These are phyloP conservation scores for Plasmodium chabaudi DNA, from an alignment of 169 alveolate species.

Conservation along the genomic window DNA sequence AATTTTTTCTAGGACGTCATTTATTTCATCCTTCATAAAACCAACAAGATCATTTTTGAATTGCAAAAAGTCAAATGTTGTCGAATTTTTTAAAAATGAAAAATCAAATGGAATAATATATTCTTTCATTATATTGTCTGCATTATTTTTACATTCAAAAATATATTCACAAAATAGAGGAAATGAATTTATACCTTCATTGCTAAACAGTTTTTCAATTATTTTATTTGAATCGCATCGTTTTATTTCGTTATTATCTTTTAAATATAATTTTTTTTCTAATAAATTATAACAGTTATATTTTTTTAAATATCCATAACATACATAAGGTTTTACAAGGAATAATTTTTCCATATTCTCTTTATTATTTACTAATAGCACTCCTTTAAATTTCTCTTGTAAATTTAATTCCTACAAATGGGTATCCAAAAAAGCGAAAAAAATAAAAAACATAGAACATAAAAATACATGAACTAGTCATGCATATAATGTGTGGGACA, in stretches of 20 bases:
- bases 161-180: slow-evolving; percentile 52
- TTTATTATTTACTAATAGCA: slow-evolving; percentile 26
- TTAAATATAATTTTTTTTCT: slow-evolving; percentile 57
- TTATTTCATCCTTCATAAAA: slow-evolving; percentile 37
- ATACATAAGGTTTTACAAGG: slow-evolving; percentile 38
- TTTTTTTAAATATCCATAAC: slow-evolving; percentile 68
- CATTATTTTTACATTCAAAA: slow-evolving; percentile 58
- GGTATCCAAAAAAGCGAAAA: neutral
- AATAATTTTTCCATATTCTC: slow-evolving; percentile 38
- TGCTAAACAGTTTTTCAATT: slow-evolving; percentile 29
- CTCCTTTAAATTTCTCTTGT: slow-evolving; percentile 12
- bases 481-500: no score
- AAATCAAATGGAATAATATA: slow-evolving; percentile 58
- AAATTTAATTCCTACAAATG: slow-evolving; percentile 21
- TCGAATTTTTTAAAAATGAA: slow-evolving; percentile 26
- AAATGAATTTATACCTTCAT: slow-evolving; percentile 31
- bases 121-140: slow-evolving; percentile 25
- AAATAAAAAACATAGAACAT: neutral
- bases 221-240: slow-evolving; percentile 41
- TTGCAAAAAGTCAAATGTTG: slow-evolving; percentile 47
- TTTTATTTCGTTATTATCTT: slow-evolving; percentile 41
- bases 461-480: neutral
- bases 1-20: slow-evolving; percentile 61
- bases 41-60: slow-evolving; percentile 32
- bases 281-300: slow-evolving; percentile 40